A percentile compares a stretch with the other conserved stretches of the same genome.
Evolutionary conservation across 2,329 filamentous ascomycete genomes (phyloP).

Genomic region (Blumeriella jaapii): DNA sequence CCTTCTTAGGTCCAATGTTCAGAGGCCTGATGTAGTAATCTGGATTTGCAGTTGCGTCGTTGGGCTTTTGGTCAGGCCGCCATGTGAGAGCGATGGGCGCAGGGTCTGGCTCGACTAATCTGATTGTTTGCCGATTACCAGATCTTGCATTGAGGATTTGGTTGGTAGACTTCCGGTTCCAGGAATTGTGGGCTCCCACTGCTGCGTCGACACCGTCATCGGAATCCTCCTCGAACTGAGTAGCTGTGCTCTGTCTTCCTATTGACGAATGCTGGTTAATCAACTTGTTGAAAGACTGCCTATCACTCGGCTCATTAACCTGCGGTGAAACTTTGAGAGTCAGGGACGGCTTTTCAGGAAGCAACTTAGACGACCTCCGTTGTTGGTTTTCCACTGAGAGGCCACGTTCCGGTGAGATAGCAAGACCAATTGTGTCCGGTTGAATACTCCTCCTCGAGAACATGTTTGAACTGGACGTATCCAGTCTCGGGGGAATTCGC

Average conservation of each 20-base stretch:
- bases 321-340: slow-evolving; percentile 19
- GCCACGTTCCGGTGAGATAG: slow-evolving; percentile 21
- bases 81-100: slow-evolving; percentile 3
- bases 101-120: slow-evolving; percentile 8
- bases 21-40: slow-evolving; percentile 14
- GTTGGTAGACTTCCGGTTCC: slow-evolving; percentile 8
- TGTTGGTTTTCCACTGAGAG: slow-evolving; percentile 5
- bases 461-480: slow-evolving; percentile 22
- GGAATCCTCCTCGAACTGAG: slow-evolving; percentile 26
- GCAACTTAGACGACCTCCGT: slow-evolving; percentile 21
- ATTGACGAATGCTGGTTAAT: slow-evolving; percentile 7
- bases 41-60: slow-evolving; percentile 1
- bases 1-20: slow-evolving; percentile 4
- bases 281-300: slow-evolving; percentile 9
- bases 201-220: slow-evolving; percentile 13
- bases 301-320: slow-evolving; percentile 3
- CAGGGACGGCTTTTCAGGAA: slow-evolving; percentile 25
- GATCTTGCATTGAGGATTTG: slow-evolving; percentile 8
- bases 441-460: slow-evolving; percentile 24
- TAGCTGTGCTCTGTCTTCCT: slow-evolving; percentile 21
- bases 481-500: slow-evolving; percentile 18
- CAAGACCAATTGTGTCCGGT: slow-evolving; percentile 24
- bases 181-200: slow-evolving; percentile 8
- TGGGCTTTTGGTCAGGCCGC: slow-evolving; percentile 8
- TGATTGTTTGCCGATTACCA: slow-evolving; percentile 11